Conservation (phyloP, 768 basidiomycete species). For the Suillus variegatus region DNA sequence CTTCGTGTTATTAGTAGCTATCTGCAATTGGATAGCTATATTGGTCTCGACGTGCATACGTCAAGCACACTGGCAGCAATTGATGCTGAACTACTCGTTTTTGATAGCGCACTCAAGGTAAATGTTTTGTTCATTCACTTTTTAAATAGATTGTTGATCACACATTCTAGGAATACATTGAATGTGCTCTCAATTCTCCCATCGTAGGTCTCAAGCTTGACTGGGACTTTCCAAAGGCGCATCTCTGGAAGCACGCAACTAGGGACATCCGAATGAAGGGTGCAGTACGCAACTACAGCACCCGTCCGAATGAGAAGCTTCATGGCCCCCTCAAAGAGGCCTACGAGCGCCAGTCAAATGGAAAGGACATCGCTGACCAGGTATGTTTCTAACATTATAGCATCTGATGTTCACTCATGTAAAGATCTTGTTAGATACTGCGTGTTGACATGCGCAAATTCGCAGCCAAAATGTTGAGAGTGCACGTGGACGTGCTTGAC, state of each 20-base stretch:
- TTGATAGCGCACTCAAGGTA: slow-evolving; percentile 25
- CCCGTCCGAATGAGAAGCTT: too few species aligned
- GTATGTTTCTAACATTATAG: too few species aligned
- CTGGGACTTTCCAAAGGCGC: neutral
- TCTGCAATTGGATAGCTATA: slow-evolving; percentile 30
- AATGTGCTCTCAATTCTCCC: too few species aligned
- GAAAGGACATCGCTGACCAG: neutral
- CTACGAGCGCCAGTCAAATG: neutral
- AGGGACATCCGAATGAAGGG: neutral
- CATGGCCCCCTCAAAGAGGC: too few species aligned
- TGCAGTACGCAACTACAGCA: too few species aligned
- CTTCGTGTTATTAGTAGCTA: slow-evolving; percentile 32
- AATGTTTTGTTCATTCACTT: too few species aligned
- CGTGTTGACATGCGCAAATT: neutral
- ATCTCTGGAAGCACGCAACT: neutral
- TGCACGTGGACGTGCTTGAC: neutral
- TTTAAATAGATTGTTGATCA: too few species aligned
- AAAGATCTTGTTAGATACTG: neutral
- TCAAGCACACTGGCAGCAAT: slow-evolving; percentile 25
- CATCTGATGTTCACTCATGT: too few species aligned
- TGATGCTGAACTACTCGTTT: slow-evolving; percentile 18
- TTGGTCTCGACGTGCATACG: slow-evolving; percentile 34
- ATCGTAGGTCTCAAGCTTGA: neutral
- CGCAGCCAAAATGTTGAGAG: neutral
- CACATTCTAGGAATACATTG: too few species aligned